Conservation (phyloP, 805 yeast species). For the Schizosaccharomyces pombe region DNA sequence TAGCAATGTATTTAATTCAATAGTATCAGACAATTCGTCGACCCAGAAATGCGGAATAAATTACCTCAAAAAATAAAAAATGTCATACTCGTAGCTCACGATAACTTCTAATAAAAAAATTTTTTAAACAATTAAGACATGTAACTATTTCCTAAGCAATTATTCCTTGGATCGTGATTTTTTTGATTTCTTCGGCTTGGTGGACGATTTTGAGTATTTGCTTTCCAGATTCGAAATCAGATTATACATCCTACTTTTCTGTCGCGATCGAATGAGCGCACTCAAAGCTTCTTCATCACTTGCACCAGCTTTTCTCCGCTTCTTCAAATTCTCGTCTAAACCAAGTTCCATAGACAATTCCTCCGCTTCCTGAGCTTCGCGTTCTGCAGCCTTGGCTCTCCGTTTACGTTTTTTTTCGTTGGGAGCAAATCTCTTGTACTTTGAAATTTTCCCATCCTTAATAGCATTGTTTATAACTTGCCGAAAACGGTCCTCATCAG, state of each 20-base stretch:
- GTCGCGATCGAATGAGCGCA: slow-evolving; percentile 17
- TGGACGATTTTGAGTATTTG: slow-evolving; percentile 13
- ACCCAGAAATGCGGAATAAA: too few species aligned
- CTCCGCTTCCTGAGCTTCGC: slow-evolving; percentile 27
- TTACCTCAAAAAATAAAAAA: too few species aligned
- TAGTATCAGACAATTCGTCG: too few species aligned
- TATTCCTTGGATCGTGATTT: not conserved
- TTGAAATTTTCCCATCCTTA: slow-evolving; percentile 18
- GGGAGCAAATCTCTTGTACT: slow-evolving; percentile 23
- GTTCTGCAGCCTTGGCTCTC: slow-evolving; percentile 18
- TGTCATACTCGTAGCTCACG: too few species aligned
- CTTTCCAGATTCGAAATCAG: slow-evolving; percentile 16
- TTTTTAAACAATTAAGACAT: too few species aligned
- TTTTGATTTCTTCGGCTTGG: not conserved
- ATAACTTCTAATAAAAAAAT: too few species aligned
- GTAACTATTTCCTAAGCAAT: not conserved
- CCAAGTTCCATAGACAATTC: slow-evolving; percentile 33
- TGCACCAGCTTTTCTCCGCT: slow-evolving; percentile 16
- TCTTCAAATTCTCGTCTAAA: slow-evolving; percentile 18
- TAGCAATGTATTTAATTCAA: too few species aligned
- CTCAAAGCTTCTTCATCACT: slow-evolving; percentile 13
- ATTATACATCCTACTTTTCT: slow-evolving; percentile 12
- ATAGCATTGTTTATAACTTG: slow-evolving; percentile 26
- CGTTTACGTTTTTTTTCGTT: slow-evolving; percentile 22
- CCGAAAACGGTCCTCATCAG: slow-evolving; percentile 41